A percentile compares a stretch with the other conserved stretches of the same genome.
Conservation (phyloP, 441 rosid genomes). For the California macrophylla region DNA sequence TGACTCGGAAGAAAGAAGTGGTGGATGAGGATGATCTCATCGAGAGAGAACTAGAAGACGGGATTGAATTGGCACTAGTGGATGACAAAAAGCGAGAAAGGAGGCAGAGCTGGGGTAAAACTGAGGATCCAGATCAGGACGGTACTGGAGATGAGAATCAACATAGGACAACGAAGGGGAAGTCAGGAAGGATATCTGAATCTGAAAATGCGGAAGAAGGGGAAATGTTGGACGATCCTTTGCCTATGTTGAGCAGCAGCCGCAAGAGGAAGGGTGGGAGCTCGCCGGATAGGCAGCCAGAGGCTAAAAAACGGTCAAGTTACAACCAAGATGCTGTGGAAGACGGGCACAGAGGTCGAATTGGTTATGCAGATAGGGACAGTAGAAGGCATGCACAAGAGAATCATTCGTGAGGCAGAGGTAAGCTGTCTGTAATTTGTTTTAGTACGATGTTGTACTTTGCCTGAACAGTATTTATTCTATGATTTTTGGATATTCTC, state of each 20-base stretch:
- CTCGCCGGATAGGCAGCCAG: slow-evolving; percentile 18
- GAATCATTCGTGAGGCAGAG: not conserved
- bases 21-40: slow-evolving; percentile 34
- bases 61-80: slow-evolving; percentile 23
- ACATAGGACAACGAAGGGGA: too few relatives aligned
- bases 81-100: slow-evolving; percentile 24
- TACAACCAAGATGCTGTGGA: not conserved
- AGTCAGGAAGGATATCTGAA: too few relatives aligned
- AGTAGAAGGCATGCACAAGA: slow-evolving; percentile 11
- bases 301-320: slow-evolving; percentile 30
- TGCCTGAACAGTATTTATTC: not conserved
- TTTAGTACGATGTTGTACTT: not conserved
- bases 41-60: slow-evolving; percentile 31
- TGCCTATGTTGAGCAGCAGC: slow-evolving; percentile 26
- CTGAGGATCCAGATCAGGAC: not conserved
- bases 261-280: slow-evolving; percentile 33
- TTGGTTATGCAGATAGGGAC: slow-evolving; percentile 1
- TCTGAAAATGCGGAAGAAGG: slow-evolving; percentile 34
- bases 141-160: too few relatives aligned
- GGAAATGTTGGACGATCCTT: slow-evolving; percentile 30
- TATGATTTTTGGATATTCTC: not conserved
- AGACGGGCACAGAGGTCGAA: not conserved
- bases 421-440: slow-evolving; percentile 7
- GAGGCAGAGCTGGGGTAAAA: slow-evolving; percentile 6
- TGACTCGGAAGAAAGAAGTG: slow-evolving; percentile 23